Conservation (phyloP, 2,329 filamentous ascomycete genomes). For the Paraphaeosphaeria sporulosa region DNA sequence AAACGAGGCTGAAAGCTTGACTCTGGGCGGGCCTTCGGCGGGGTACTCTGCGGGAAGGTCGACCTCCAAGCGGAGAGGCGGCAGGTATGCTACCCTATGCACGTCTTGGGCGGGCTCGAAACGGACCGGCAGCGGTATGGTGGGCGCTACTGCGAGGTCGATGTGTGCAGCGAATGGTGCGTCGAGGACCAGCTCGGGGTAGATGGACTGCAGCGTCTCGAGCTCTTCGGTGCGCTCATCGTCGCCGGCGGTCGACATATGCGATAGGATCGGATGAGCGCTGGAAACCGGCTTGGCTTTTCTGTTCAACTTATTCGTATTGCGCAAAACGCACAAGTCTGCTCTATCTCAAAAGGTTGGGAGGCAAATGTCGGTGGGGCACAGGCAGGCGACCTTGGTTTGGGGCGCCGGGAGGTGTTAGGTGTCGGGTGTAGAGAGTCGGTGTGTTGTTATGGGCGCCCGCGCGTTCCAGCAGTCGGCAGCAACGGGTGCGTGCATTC, state of each 20-base stretch:
- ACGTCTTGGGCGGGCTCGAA: constrained; percentile 47
- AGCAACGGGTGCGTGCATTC: constrained; percentile 20
- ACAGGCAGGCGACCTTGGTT: not conserved
- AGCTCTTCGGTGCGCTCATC: constrained; percentile 69
- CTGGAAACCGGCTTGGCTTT: not conserved
- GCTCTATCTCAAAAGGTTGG: not conserved
- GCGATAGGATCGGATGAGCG: not conserved
- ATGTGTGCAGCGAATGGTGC: constrained; percentile 58
- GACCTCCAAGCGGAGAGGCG: constrained; percentile 62
- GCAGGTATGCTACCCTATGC: constrained; percentile 62
- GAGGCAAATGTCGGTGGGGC: not conserved
- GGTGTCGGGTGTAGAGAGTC: not conserved
- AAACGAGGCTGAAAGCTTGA: constrained; percentile 58
- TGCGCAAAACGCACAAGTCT: not conserved
- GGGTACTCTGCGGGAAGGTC: constrained; percentile 65
- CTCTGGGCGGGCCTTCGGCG: constrained; percentile 57
- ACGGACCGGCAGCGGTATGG: constrained; percentile 54
- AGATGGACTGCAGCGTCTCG: constrained; percentile 67
- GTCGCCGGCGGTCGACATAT: constrained; percentile 43
- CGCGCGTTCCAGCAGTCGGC: constrained; percentile 10
- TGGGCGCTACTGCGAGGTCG: constrained; percentile 63
- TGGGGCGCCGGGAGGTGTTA: not conserved
- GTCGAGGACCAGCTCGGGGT: constrained; percentile 64
- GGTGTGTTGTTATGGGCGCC: not conserved
- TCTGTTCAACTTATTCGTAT: not conserved